Percentiles rank a stretch among this genome's conserved stretches.
phyloP scores from a whole-genome alignment of 2,329 filamentous ascomycete species.

The Fusarium nanum region DNA sequence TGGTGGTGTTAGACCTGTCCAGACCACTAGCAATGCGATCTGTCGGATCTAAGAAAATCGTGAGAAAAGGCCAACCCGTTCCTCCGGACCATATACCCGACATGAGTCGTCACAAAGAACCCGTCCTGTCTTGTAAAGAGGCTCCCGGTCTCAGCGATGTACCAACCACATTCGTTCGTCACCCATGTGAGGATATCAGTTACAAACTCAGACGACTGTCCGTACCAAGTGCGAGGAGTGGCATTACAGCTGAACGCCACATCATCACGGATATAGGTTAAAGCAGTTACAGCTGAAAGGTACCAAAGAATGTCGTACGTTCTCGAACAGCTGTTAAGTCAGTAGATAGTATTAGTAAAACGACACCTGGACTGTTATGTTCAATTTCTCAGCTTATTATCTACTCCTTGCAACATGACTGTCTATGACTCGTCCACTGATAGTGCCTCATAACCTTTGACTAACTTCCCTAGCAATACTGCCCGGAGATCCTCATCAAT shows the following conservation, averaged over 20 bases:
- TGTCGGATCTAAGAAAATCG: too few relatives aligned
- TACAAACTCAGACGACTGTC: background rate
- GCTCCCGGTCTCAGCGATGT: too few relatives aligned
- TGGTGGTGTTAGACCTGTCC: rapidly evolving
- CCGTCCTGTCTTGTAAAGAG: too few relatives aligned
- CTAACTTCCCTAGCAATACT: background rate
- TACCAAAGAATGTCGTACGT: background rate
- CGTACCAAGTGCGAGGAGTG: background rate
- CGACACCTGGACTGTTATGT: too few relatives aligned
- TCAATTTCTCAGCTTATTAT: background rate
- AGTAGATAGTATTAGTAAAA: too few relatives aligned
- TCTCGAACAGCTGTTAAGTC: rapidly evolving
- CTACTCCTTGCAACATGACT: rapidly evolving
- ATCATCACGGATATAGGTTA: background rate
- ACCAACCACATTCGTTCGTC: too few relatives aligned
- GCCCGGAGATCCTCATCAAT: background rate
- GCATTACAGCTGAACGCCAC: background rate
- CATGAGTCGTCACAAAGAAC: too few relatives aligned
- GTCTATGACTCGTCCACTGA: background rate
- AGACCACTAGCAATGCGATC: too few relatives aligned
- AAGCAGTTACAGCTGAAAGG: background rate
- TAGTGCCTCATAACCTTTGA: background rate
- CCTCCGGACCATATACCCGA: too few relatives aligned
- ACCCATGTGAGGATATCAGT: too few relatives aligned
- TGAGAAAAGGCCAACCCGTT: too few relatives aligned